Evolutionary conservation across 2,329 filamentous ascomycete genomes (phyloP), one percentile per base, ranked within the genome.

Genomic region (Cordyceps farinosa): DNA sequence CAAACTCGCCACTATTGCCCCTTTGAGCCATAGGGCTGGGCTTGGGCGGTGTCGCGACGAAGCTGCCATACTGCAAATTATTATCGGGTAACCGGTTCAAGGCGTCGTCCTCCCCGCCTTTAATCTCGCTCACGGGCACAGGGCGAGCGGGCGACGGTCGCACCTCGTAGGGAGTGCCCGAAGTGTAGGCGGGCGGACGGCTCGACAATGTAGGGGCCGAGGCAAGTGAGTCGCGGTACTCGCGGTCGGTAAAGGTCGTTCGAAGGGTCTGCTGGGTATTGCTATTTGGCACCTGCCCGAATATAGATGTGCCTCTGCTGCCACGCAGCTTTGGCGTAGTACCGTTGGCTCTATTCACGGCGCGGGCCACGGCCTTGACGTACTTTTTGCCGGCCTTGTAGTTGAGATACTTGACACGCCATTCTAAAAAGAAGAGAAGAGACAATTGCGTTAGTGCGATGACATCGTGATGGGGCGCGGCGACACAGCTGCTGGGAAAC

Each of bases 341-440:
- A 64, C 79, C 75, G 65, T 84, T 79, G 73, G 85, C 75, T 79
- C 86, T 77, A 79, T 84, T 82, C 66, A 95, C 83, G 64, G 92
- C 91, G 66, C 89, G 85, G 30, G 83, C 78, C 59, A 97, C 88
- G 63, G 87, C 87, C 76, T 97, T 98, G 75, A 98, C 83, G 73
- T 92, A 89, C 79, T 97, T 97, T 79, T 98, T 98, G 65, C 92
- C 94, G 63, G 87, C 87, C 83, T 96, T 97, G 82, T 98, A 98
- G 77, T 97, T 87, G 69, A 98, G 84, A 76, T 97, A 98, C 76
- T 97, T 96, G 75, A 88, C 85, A 71, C 90, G 87, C 94, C 94
- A 98, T 85, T 98, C 86, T 88, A 68, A 34, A 15, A 9, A 45
- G 27, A n/a, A 11, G 11, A 7, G 9, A 22, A 17, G 6, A 27